Base-by-base conservation (phyloP, 2,329 filamentous ascomycete genomes). In the Apiospora phragmitis region DNA sequence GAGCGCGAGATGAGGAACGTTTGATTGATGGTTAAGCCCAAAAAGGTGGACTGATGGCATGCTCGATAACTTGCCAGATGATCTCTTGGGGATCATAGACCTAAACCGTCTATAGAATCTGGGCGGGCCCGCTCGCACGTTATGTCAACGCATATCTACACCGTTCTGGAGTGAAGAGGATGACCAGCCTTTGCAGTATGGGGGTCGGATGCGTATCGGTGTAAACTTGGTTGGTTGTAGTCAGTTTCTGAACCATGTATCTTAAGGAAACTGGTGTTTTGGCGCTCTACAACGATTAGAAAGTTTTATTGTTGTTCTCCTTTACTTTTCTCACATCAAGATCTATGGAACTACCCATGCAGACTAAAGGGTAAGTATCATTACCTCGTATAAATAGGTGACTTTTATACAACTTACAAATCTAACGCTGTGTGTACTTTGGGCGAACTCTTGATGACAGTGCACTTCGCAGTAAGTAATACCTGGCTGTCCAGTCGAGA, bases 401-500 rank as follows among this genome's bases (percentile, higher is more conserved):
- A 84, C 70, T 88, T 85, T 65, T 89, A 89, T 68, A 84, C 85
- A 81, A 90, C 90, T 3, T 92, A 91, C 84, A 92, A 92, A 84
- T 86, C 89, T 68, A 86, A 86, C 75, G 84, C 84, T 26, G 85
- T 86, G 84, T 81, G 78, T 93, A 91, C 91, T 89, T 94, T 77
- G 93, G 95, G 82, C 86, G 93, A 59, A 91, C 91, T 0, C 86
- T 97, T 43, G 93, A 96, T 76, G 93, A 96, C 83, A 89, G 86
- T 16, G 41, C 41, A 42, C 12, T 16, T 5, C 41, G 41, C 0
- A 42, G 41, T n/a, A 42, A 42, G 12, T 2, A 42, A 3, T 5
- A 42, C 70, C 77, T 1, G 78, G 75, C 1, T 80, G 82, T n/a
- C 71, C 76, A 4, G 74, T 82, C 1, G 78, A 80, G 73, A 79